These are phyloP conservation scores for Mimosa bimucronata DNA, from an alignment of 306 rosid genomes.

Conservation along the genomic window DNA sequence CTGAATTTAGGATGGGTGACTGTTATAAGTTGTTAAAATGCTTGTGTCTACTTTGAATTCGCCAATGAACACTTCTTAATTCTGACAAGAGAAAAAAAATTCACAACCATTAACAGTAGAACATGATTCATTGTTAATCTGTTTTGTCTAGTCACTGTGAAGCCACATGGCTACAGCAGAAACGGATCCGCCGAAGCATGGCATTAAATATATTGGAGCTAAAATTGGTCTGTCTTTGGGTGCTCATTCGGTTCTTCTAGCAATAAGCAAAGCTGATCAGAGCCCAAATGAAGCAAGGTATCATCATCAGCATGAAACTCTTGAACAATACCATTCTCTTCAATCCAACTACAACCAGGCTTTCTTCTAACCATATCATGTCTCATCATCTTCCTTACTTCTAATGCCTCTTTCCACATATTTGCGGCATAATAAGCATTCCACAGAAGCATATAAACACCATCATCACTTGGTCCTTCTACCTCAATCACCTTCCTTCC, in stretches of 20 bases:
- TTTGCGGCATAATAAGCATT: slow-evolving; percentile 30
- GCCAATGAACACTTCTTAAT: no score
- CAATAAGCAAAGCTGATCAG: slow-evolving; percentile 13
- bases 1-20: no score
- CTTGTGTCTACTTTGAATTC: no score
- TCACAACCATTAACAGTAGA: no score
- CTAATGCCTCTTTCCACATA: slow-evolving; percentile 40
- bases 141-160: no score
- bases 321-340: slow-evolving; percentile 29
- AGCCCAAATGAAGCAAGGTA: slow-evolving; percentile 11
- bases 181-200: no score
- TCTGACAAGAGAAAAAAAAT: no score
- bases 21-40: no score
- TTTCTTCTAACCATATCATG: slow-evolving; percentile 25
- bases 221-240: not conserved
- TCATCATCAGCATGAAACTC: slow-evolving; percentile 31
- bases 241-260: slow-evolving; percentile 28
- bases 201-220: no score
- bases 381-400: slow-evolving; percentile 34
- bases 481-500: slow-evolving; percentile 40
- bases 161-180: no score
- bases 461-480: slow-evolving; percentile 34
- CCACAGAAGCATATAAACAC: slow-evolving; percentile 36
- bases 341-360: slow-evolving; percentile 35
- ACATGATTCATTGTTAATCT: no score